Evolutionary conservation across 805 yeast genomes (phyloP).

Genomic region (Wickerhamomyces pijperi): DNA sequence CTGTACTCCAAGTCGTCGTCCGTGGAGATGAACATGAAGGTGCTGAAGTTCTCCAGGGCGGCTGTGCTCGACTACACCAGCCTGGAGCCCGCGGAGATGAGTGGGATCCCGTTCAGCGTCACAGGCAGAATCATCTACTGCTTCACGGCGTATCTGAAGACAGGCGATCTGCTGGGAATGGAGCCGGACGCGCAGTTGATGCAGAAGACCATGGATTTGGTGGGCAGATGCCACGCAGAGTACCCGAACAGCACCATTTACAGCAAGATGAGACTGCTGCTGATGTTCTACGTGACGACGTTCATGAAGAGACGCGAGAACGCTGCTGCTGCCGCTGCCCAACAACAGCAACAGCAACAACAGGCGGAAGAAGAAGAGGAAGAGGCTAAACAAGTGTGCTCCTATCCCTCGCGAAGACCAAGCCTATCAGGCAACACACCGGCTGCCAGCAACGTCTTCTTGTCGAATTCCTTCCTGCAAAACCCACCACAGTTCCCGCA

Average conservation of each 20-base stretch:
- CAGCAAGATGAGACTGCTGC: constrained; percentile 13
- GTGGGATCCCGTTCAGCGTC: constrained; percentile 12
- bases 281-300: constrained; percentile 18
- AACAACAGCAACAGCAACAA: too few relatives aligned
- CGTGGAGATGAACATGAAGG: constrained; percentile 9
- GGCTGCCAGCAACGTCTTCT: too few relatives aligned
- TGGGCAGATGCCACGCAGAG: constrained; percentile 8
- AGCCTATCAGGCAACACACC: too few relatives aligned
- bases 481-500: too few relatives aligned
- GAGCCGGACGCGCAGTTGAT: constrained; percentile 11
- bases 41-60: constrained; percentile 13
- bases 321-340: too few relatives aligned
- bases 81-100: constrained; percentile 9
- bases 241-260: constrained; percentile 13
- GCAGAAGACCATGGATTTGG: constrained; percentile 7
- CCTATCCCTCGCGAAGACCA: too few relatives aligned
- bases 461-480: too few relatives aligned
- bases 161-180: constrained; percentile 11
- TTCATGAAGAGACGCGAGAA: constrained; percentile 19
- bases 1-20: constrained; percentile 13
- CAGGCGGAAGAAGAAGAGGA: too few relatives aligned
- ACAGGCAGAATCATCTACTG: constrained; percentile 18
- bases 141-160: constrained; percentile 17
- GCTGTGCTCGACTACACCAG: constrained; percentile 9
- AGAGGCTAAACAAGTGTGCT: too few relatives aligned